A percentile compares a stretch with the other conserved stretches of the same genome.
Conservation (phyloP, 1,284 basidiomycete species). For the Exsudoporus floridanus region DNA sequence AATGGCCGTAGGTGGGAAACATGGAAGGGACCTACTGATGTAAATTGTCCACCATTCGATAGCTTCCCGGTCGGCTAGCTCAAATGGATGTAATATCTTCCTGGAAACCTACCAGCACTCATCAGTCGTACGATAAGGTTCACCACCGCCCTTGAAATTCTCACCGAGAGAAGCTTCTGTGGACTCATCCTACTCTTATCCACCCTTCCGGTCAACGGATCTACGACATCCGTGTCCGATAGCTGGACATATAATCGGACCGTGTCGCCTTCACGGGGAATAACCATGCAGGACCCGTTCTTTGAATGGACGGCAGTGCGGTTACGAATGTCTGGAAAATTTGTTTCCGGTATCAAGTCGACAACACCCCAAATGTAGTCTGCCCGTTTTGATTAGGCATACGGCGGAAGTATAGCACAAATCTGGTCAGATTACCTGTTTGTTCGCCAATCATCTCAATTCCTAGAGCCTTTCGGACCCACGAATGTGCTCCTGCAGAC, state of each 20-base stretch:
- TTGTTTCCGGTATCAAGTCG: slow-evolving; percentile 66
- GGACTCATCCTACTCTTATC: slow-evolving; percentile 63
- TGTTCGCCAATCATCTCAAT: slow-evolving; percentile 79
- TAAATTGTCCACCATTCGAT: slow-evolving; percentile 85
- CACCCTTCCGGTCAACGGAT: slow-evolving; percentile 52
- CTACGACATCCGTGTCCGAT: slow-evolving; percentile 48
- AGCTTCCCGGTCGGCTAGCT: slow-evolving; percentile 52
- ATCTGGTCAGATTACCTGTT: slow-evolving; percentile 37
- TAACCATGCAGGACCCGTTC: slow-evolving; percentile 67
- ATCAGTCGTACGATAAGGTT: not conserved
- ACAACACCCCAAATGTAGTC: slow-evolving; percentile 81
- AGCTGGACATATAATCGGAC: slow-evolving; percentile 79
- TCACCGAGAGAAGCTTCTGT: slow-evolving; percentile 59
- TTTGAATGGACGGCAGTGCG: slow-evolving; percentile 60
- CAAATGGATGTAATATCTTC: slow-evolving; percentile 69
- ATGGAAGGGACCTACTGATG: slow-evolving; percentile 47
- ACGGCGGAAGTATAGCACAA: not conserved
- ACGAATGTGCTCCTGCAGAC: slow-evolving; percentile 71
- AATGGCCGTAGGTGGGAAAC: not conserved
- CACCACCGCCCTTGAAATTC: not conserved
- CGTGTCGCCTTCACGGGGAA: slow-evolving; percentile 72
- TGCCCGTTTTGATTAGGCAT: slow-evolving; percentile 12
- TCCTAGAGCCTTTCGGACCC: slow-evolving; percentile 69
- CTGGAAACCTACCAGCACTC: slow-evolving; percentile 49
- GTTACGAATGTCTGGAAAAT: slow-evolving; percentile 83